Conservation (phyloP, 1,139 yeast species). For the Williopsis jadinii region DNA sequence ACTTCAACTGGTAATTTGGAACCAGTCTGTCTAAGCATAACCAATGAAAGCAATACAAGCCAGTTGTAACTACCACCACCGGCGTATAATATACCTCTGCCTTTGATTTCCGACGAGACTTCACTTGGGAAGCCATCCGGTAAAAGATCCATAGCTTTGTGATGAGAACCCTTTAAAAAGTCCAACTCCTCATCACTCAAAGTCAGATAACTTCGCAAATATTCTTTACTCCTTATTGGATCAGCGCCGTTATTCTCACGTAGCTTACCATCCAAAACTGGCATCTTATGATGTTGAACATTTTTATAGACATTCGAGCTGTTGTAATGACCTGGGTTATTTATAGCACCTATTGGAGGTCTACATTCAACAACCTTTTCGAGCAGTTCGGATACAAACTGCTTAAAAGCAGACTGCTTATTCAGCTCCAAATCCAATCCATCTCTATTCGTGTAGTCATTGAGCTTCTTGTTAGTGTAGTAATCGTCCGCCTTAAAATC, state of each 20-base stretch:
- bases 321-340: conserved; percentile 19
- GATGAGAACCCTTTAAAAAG: no score
- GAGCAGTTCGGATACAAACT: conserved; percentile 13
- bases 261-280: conserved; percentile 18
- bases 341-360: conserved; percentile 17
- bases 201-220: no score
- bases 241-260: conserved; percentile 18
- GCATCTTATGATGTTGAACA: conserved; percentile 15
- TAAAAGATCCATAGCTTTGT: background rate
- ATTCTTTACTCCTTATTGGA: conserved; percentile 10
- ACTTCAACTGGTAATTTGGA: conserved; percentile 7
- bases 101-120: background rate
- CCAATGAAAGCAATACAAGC: conserved; percentile 3
- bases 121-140: background rate
- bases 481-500: background rate
- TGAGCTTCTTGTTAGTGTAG: background rate
- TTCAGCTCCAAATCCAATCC: background rate
- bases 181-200: no score
- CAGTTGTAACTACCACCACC: conserved; percentile 24
- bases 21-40: conserved; percentile 3
- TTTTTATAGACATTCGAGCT: conserved; percentile 8
- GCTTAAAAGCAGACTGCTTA: conserved; percentile 5
- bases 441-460: background rate
- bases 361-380: conserved; percentile 8
- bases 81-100: conserved; percentile 5